Conservation (phyloP, 495 filamentous ascomycete genomes). For the Aspergillus heteromorphus region DNA sequence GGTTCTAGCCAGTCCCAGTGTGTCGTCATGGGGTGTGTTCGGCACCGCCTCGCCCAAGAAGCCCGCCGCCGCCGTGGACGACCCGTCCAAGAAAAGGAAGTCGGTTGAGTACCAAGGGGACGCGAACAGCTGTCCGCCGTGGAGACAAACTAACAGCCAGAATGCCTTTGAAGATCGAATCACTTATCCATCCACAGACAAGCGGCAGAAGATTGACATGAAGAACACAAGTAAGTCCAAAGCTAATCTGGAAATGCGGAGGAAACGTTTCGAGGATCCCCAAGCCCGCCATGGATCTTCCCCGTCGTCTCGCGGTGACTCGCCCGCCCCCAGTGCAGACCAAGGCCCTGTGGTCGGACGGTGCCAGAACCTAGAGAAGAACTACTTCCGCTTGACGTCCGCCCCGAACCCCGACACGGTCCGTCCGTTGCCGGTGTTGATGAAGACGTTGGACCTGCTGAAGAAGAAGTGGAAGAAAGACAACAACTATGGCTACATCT, state of each 20-base stretch:
- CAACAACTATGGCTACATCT: constrained; percentile 93
- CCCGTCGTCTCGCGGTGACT: constrained; percentile 48
- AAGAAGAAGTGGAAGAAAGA: constrained; percentile 94
- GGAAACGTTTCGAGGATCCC: constrained; percentile 73
- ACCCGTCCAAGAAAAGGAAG: constrained; percentile 67
- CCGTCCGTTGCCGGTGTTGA: constrained; percentile 74
- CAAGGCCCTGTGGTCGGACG: constrained; percentile 82
- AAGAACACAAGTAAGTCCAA: constrained; percentile 76
- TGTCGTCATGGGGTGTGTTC: constrained; percentile 33
- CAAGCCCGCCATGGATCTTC: constrained; percentile 43
- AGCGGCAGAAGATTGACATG: constrained; percentile 50
- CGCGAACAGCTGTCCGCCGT: constrained; percentile 53
- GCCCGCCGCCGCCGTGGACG: constrained; percentile 11
- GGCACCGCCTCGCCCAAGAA: constrained; percentile 26
- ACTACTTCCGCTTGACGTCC: constrained; percentile 87
- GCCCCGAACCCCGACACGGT: constrained; percentile 81
- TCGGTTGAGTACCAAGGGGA: constrained; percentile 57
- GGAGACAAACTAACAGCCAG: constrained; percentile 62
- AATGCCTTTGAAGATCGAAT: constrained; percentile 72
- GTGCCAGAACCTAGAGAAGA: constrained; percentile 83
- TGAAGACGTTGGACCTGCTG: constrained; percentile 77
- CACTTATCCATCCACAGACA: constrained; percentile 56
- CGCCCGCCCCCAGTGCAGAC: constrained; percentile 50
- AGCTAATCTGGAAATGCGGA: constrained; percentile 81
- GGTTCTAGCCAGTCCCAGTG: constrained; percentile 32